phyloP scores from a whole-genome alignment of 306 rosid species.

The Fragaria ananassa region DNA sequence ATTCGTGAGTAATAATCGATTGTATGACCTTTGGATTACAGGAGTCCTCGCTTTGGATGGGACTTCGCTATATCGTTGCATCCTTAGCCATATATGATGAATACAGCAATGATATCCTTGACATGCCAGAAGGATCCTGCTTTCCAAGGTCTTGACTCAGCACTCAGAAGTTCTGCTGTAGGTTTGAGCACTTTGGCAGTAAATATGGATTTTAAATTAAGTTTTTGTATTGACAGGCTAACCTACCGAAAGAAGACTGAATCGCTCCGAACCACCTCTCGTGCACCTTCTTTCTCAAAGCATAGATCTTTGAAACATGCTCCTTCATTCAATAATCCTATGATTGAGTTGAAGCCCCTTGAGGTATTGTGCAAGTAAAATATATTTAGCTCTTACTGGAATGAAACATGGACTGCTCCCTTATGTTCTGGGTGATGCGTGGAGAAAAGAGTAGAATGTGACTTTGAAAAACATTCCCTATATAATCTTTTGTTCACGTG shows the following conservation, averaged over 20 bases:
- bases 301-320: slow-evolving; percentile 45
- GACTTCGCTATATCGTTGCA: slow-evolving; percentile 64
- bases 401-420: background rate
- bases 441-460: background rate
- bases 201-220: slow-evolving; percentile 9
- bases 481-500: slow-evolving; percentile 11
- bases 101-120: slow-evolving; percentile 87
- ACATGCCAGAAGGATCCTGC: slow-evolving; percentile 92
- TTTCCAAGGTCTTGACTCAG: slow-evolving; percentile 72
- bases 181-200: background rate
- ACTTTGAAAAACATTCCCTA: background rate
- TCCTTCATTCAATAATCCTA: slow-evolving; percentile 55
- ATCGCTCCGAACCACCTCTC: slow-evolving; percentile 21
- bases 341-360: slow-evolving; percentile 64
- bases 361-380: slow-evolving; percentile 53
- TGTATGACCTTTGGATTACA: slow-evolving; percentile 40
- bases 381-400: slow-evolving; percentile 5
- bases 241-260: slow-evolving; percentile 46
- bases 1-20: slow-evolving; percentile 11
- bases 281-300: slow-evolving; percentile 45
- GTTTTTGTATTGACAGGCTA: slow-evolving; percentile 41
- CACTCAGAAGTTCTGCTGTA: slow-evolving; percentile 17
- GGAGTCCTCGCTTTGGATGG: slow-evolving; percentile 75
- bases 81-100: slow-evolving; percentile 87
- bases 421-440: slow-evolving; percentile 2